Conservation (phyloP, 495 filamentous ascomycete genomes). For the Penicillium angulare region DNA sequence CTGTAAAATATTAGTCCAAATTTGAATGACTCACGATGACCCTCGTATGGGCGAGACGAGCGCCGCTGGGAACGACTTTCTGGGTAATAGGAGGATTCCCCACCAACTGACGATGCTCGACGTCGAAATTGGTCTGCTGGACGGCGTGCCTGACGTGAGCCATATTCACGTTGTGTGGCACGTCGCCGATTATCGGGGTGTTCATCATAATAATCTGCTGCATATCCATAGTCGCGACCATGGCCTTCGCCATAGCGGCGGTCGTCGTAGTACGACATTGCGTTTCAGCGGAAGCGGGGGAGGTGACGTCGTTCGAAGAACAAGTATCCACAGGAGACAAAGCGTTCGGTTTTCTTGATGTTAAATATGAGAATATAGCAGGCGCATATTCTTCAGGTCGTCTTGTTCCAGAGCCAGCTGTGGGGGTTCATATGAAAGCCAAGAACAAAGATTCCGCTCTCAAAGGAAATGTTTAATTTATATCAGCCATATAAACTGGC, state of each 20-base stretch:
- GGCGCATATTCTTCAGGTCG: not conserved
- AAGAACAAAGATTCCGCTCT: not conserved
- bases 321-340: not conserved
- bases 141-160: slow-evolving; percentile 2
- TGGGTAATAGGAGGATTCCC: not conserved
- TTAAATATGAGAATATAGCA: not conserved
- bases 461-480: not conserved
- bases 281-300: not conserved
- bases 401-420: not conserved
- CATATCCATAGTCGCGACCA: slow-evolving; percentile 4
- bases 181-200: not conserved
- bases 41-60: not conserved
- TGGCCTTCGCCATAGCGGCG: not conserved
- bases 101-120: slow-evolving; percentile 6
- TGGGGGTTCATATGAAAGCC: not conserved
- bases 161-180: slow-evolving; percentile 1
- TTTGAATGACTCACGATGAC: not conserved
- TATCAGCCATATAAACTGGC: not conserved
- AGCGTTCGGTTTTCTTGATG: not conserved
- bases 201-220: slow-evolving; percentile 6
- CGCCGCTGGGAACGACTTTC: not conserved
- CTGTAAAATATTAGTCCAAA: not conserved
- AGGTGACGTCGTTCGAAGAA: not conserved
- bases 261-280: not conserved
- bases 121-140: slow-evolving; percentile 7